These are phyloP conservation scores for Bipolaris bicolor DNA, from an alignment of 2,329 filamentous ascomycete species.

Conservation along the genomic window DNA sequence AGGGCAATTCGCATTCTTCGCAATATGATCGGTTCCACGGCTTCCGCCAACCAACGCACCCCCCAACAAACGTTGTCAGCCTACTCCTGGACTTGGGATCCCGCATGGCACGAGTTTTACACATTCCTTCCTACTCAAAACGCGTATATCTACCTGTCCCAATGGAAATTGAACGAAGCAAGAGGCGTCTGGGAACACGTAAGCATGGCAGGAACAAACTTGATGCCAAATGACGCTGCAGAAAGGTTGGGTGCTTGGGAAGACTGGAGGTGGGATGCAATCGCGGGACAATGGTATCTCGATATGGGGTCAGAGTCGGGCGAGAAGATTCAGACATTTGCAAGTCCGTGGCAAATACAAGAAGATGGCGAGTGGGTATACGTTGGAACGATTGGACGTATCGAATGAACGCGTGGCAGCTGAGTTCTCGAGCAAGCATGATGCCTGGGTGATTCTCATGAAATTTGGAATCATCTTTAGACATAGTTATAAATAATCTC, in stretches of 20 bases:
- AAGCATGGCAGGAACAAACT: slow-evolving; percentile 4
- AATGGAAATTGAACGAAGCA: slow-evolving; percentile 17
- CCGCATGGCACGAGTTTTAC: slow-evolving; percentile 22
- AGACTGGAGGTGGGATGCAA: slow-evolving; percentile 29
- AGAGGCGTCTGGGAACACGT: slow-evolving; percentile 20
- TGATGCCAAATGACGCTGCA: slow-evolving; percentile 15
- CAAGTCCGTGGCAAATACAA: slow-evolving; percentile 20
- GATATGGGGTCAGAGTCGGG: slow-evolving; percentile 5
- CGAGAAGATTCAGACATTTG: slow-evolving; percentile 14
- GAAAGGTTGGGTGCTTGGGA: slow-evolving; percentile 26
- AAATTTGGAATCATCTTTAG: background rate
- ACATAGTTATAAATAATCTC: background rate
- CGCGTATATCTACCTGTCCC: slow-evolving; percentile 18
- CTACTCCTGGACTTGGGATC: slow-evolving; percentile 23
- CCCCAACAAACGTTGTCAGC: slow-evolving; percentile 11
- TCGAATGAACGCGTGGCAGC: background rate
- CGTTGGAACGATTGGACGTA: slow-evolving; percentile 8
- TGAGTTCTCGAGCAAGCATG: background rate
- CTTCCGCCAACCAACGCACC: background rate
- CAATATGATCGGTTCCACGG: slow-evolving; percentile 9
- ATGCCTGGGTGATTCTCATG: background rate
- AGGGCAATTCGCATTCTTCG: slow-evolving; percentile 17
- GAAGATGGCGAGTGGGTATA: slow-evolving; percentile 23
- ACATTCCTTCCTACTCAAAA: slow-evolving; percentile 11
- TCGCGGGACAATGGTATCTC: slow-evolving; percentile 24